Evolutionary conservation across 208 protist species (phyloP), one percentile per base, ranked within the genome.

Genomic region (Crithidia sp.): DNA sequence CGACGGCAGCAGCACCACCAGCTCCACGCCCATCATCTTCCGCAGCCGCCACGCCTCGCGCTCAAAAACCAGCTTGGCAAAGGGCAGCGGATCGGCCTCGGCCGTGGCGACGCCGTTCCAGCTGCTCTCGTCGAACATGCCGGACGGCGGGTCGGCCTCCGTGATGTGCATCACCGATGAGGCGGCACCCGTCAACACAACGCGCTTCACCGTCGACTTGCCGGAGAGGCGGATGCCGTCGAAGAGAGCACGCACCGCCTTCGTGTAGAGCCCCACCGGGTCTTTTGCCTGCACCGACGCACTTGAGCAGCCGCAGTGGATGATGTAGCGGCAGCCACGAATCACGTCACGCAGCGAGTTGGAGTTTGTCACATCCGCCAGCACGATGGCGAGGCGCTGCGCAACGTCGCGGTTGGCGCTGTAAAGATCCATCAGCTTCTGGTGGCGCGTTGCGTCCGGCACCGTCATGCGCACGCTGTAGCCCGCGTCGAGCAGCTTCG

Each of bases 1-100:
- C 41, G 93, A 95, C 7, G 93, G 93, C 16, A 97, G 83, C 61
- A 97, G 69, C 36, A 95, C 93, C 19, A 95, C 86, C 59, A 97
- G 71, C 79, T 97, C 90, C 55, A 97, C 89, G 0, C 93, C 93
- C 67, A 95, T 74, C 90, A 97, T 94, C 74, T 88, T 79, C n/a
- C 90, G 82, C 61, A 97, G 67, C 17, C 93, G 80, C 88, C 93
- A 95, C 59, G 93, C 93, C 73, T 97, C 90, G 16, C 88, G 86
- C 80, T 97, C 93, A 72, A 97, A 97, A 56, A 81, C 83, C 8
- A 97, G 77, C 63, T 91, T 89, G 4, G 90, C 93, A 63, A 83
- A 92, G n/a, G 86, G 78, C 47, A 94, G 77, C n/a, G 89, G 83
- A 49, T 97, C 93, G 10, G 76, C 84, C 56, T 81, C 71, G 12